Evolutionary conservation across 73 alveolate genomes (phyloP), one percentile per base, ranked within the genome.

Genomic region (Paramecium octaurelia): DNA sequence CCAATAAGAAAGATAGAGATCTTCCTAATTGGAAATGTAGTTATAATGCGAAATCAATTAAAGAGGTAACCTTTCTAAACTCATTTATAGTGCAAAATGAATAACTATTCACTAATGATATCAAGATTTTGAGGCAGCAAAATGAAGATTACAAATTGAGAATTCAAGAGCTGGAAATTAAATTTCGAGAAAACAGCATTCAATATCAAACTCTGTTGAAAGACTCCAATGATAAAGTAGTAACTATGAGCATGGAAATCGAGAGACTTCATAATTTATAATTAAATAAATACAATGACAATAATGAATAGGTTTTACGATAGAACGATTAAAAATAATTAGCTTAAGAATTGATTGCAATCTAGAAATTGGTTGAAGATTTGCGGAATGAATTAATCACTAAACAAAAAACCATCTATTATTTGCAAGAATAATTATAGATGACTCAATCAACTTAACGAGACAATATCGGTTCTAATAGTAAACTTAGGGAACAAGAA

Each of bases 81-180:
- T 42, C 34, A 24, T 24, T 18, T 23, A 20, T 64, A 80, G 91
- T 48, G 4, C 12, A 80, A 44, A 80, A 80, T 42, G 91, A 80
- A 80, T 80, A 80, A 48, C 31, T 80, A 64, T 80, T 42, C 9
- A 23, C 34, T 20, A 24, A 23, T 80, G 91, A 80, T 80, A 46
- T 80, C 42, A 46, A n/a, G 31, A 20, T 31, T 21, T 46, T 80
- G 12, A 80, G 75, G 6, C n/a, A 80, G 14, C 18, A 80, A 23
- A 80, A 80, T 46, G 91, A 80, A 44, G 73, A 80, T 24, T 80
- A 31, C 6, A 80, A 80, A 80, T 44, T 80, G 57, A 34, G 91
- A 44, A 31, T 34, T 14, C 24, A 40, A 46, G 91, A 80, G 23
- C 44, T 80, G 1, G 91, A 80, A 46, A 80, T 80, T 11, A 80